These are phyloP conservation scores for Chrysanthemum makinoi DNA, from an alignment of 129 eudicot genomes.

Conservation along the genomic window DNA sequence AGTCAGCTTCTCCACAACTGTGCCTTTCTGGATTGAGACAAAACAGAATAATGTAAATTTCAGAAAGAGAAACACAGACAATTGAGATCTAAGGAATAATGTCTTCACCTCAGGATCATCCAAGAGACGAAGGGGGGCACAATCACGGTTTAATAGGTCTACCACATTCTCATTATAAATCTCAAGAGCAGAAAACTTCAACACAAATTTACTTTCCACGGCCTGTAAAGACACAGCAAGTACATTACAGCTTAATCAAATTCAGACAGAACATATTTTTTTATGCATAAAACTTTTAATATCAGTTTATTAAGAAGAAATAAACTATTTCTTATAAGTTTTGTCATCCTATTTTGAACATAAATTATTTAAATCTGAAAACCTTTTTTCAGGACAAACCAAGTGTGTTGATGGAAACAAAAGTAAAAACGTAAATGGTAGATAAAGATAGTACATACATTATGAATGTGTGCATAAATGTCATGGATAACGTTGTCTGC, in stretches of 20 bases:
- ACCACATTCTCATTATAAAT: constrained; percentile 90
- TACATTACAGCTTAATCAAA: background rate
- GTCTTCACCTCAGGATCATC: constrained; percentile 90
- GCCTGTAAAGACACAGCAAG: constrained; percentile 41
- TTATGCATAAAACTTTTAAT: background rate
- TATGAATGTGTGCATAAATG: constrained; percentile 72
- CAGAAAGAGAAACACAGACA: background rate
- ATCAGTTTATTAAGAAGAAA: too few species aligned
- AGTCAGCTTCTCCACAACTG: constrained; percentile 78
- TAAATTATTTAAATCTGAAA: too few species aligned
- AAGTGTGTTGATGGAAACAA: too few species aligned
- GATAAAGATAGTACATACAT: constrained; percentile 31
- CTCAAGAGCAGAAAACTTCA: constrained; percentile 87
- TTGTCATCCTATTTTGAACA: too few species aligned
- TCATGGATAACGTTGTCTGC: constrained; percentile 74
- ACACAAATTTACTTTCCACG: constrained; percentile 56
- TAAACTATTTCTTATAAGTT: too few species aligned
- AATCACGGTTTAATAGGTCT: constrained; percentile 77
- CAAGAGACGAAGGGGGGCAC: constrained; percentile 85
- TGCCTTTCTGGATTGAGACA: constrained; percentile 77
- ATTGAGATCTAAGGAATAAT: background rate
- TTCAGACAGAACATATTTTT: background rate
- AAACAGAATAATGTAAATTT: constrained; percentile 3
- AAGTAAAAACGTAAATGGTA: background rate
- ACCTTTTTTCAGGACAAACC: too few species aligned